phyloP scores from a whole-genome alignment of 169 alveolate genomes.

The Besnoitia besnoiti region DNA sequence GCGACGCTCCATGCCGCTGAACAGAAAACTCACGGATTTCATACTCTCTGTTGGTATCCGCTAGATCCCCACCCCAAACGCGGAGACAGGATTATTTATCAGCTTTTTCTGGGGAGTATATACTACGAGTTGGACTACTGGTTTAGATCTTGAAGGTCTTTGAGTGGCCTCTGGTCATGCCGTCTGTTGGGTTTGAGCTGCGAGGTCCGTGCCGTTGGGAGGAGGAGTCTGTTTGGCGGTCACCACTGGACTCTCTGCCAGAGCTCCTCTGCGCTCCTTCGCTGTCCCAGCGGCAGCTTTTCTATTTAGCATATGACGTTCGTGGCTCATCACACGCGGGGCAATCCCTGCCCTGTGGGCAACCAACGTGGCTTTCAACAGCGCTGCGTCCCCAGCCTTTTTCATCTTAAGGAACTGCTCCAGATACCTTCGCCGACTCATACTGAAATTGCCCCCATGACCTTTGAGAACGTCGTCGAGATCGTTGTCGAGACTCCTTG shows the following conservation, averaged over 20 bases:
- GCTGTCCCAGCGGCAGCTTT: neutral
- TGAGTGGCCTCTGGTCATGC: no score
- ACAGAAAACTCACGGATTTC: no score
- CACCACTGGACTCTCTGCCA: neutral
- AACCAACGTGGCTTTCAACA: neutral
- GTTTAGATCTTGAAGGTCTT: no score
- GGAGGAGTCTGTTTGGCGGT: neutral
- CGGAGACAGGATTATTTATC: no score
- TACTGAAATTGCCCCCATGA: no score
- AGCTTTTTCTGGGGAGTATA: no score
- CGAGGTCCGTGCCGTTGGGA: neutral
- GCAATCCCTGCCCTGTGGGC: constrained; percentile 35
- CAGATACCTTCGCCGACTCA: neutral
- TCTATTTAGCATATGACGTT: neutral
- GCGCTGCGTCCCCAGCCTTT: constrained; percentile 1
- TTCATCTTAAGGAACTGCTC: neutral
- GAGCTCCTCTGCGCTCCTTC: neutral
- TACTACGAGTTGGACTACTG: no score
- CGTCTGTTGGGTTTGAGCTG: no score
- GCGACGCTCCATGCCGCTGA: no score
- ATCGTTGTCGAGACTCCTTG: neutral
- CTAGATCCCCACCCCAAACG: no score
- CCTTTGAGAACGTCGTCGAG: no score
- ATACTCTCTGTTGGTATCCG: no score
- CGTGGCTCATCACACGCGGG: neutral